Percentiles rank a stretch among this genome's conserved stretches.
Evolutionary conservation across 2,329 filamentous ascomycete species (phyloP).

Genomic region (Beauveria caledonica): DNA sequence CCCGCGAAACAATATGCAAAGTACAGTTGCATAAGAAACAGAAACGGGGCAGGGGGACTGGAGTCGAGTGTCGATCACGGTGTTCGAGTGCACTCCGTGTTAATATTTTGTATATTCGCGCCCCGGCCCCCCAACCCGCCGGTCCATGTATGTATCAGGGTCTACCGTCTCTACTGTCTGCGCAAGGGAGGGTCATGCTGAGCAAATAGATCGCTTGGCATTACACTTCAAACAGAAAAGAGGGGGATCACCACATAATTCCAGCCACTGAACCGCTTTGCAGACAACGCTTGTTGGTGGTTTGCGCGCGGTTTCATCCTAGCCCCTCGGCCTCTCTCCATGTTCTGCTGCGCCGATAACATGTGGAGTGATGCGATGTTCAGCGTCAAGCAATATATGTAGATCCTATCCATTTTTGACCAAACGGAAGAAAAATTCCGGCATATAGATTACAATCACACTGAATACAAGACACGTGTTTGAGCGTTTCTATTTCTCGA

Average conservation of each 20-base stretch:
- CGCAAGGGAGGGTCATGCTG: background rate
- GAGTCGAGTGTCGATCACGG: background rate
- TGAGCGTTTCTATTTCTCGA: background rate
- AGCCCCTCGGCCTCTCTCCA: background rate
- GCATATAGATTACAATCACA: too few relatives aligned
- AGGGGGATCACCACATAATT: background rate
- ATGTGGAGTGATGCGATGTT: background rate
- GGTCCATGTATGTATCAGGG: too few relatives aligned
- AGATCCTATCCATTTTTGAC: background rate
- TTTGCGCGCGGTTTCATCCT: background rate
- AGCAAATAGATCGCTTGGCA: background rate
- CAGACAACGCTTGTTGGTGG: conserved; percentile 8
- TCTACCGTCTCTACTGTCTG: too few relatives aligned
- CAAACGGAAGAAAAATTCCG: too few relatives aligned
- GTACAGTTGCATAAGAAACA: background rate
- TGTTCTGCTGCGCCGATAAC: background rate
- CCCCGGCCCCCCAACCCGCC: too few relatives aligned
- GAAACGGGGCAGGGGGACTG: background rate
- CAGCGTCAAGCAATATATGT: background rate
- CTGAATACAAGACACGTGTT: background rate
- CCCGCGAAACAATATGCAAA: background rate
- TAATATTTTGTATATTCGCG: too few relatives aligned
- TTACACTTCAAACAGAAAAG: background rate
- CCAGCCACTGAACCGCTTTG: background rate
- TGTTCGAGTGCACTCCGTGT: background rate